These are phyloP conservation scores for Lentinula novae-zelandiae DNA, from an alignment of 1,284 basidiomycete species.

Conservation along the genomic window DNA sequence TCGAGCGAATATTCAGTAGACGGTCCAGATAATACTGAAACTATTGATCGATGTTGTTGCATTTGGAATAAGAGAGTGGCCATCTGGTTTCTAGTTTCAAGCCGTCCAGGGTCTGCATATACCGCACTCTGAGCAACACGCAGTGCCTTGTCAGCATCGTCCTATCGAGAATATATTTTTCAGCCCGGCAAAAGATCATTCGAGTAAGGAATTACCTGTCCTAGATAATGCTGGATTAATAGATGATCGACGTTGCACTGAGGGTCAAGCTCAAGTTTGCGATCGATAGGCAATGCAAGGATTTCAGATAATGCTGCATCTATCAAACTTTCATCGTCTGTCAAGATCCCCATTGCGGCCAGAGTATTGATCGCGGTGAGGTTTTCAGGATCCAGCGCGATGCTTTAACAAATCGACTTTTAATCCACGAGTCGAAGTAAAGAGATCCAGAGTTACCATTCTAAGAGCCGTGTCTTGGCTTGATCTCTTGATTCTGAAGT, in stretches of 20 bases:
- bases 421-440: not conserved
- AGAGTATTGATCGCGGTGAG: constrained; percentile 79
- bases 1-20: constrained; percentile 24
- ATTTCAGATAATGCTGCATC: constrained; percentile 89
- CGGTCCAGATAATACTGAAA: constrained; percentile 32
- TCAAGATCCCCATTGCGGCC: constrained; percentile 83
- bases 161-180: constrained; percentile 29
- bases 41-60: constrained; percentile 36
- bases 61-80: constrained; percentile 51
- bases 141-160: constrained; percentile 45
- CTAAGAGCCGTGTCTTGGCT: constrained; percentile 78
- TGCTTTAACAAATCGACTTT: constrained; percentile 35
- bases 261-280: constrained; percentile 62
- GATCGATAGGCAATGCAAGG: constrained; percentile 58
- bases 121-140: constrained; percentile 55
- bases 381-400: constrained; percentile 67
- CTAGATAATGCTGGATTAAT: constrained; percentile 62
- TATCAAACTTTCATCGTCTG: constrained; percentile 74
- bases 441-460: constrained; percentile 52
- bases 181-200: not conserved
- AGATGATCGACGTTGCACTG: constrained; percentile 63
- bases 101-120: constrained; percentile 49
- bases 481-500: constrained; percentile 72
- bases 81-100: constrained; percentile 45
- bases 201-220: constrained; percentile 43